Evolutionary conservation across 2,329 filamentous ascomycete species (phyloP), one percentile per base, ranked within the genome.

Genomic region (Ceratocystis ficicola): DNA sequence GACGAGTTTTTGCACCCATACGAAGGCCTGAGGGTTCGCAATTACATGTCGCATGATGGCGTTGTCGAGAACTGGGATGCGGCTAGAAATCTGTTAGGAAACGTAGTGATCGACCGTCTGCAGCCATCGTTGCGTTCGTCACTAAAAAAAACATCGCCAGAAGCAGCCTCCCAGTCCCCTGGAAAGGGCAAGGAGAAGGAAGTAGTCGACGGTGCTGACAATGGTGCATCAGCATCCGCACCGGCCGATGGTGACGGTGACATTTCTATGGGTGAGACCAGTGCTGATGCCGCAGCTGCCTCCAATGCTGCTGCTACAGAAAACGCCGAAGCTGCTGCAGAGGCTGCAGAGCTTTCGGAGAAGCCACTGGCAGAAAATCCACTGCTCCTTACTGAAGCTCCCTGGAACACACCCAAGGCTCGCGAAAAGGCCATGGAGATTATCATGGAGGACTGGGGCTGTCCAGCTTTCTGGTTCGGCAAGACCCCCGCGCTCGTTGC

Each of bases 31-130:
- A 89, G 96, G 70, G 87, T 97, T 69, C 86, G 87, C 76, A 97
- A 96, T 77, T 94, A 95, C 70, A 95, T 96, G 84, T 86, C 86
- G 72, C 83, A 84, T 71, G 92, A 96, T 72, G 90, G 90, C 72
- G 83, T 92, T 63, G 94, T 99, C 61, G 90, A 96, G 75, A 92
- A 99, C 75, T 99, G 94, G 94, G 94, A 99, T 70, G 86, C 87
- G 62, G 93, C 92, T 32, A 83, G 89, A 68, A 87, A 87, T 74
- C 78, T 97, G 66, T 99, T 93, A 92, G 92, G 97, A 75, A 87
- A 95, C 76, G 86, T 91, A 72, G 88, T 99, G 69, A 89, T 92
- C 68, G 91, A 90, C 71, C 86, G 91, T 69, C 81, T 99, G 70
- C 95, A 94, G 63, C 89, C 89, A 66, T 81, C 86, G 85, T 84